Evolutionary conservation across 2,329 filamentous ascomycete genomes (phyloP).

Genomic region (Dothideomycetes sp.): DNA sequence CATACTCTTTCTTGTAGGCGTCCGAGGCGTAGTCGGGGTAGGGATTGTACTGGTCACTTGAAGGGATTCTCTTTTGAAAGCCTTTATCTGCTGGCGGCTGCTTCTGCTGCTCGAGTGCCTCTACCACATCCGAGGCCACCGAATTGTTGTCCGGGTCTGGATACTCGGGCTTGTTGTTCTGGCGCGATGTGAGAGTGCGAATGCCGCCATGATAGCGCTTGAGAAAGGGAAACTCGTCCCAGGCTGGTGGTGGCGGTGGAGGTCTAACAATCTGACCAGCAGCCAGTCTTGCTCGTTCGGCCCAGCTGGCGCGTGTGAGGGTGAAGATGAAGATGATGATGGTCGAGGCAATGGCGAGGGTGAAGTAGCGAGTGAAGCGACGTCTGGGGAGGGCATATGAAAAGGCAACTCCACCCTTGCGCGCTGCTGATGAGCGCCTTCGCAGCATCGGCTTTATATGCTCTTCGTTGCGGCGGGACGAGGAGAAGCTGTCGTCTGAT

Average conservation of each 20-base stretch:
- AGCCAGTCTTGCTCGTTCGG: slow-evolving; percentile 40
- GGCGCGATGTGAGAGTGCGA: slow-evolving; percentile 53
- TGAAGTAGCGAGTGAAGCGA: slow-evolving; percentile 70
- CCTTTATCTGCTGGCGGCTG: slow-evolving; percentile 12
- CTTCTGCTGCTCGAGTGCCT: slow-evolving; percentile 22
- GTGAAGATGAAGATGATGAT: slow-evolving; percentile 68
- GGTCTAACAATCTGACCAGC: slow-evolving; percentile 40
- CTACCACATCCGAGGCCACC: slow-evolving; percentile 27
- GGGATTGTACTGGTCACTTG: slow-evolving; percentile 46
- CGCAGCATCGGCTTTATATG: slow-evolving; percentile 20
- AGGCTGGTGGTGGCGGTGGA: slow-evolving; percentile 56
- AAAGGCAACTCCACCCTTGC: slow-evolving; percentile 12
- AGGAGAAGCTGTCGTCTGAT: slow-evolving; percentile 7
- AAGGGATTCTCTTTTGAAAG: slow-evolving; percentile 20
- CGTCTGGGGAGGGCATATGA: slow-evolving; percentile 27
- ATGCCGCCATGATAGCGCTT: slow-evolving; percentile 86
- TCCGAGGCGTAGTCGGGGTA: slow-evolving; percentile 54
- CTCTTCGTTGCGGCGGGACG: slow-evolving; percentile 13
- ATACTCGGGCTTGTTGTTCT: slow-evolving; percentile 69
- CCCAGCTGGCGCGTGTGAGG: slow-evolving; percentile 43
- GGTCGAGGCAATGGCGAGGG: slow-evolving; percentile 55
- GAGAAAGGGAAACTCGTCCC: slow-evolving; percentile 79
- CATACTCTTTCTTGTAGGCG: slow-evolving; percentile 45
- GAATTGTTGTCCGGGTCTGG: slow-evolving; percentile 55
- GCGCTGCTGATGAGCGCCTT: slow-evolving; percentile 10